Evolutionary conservation across 2,329 filamentous ascomycete genomes (phyloP).

Genomic region (Cladosporium sp.): DNA sequence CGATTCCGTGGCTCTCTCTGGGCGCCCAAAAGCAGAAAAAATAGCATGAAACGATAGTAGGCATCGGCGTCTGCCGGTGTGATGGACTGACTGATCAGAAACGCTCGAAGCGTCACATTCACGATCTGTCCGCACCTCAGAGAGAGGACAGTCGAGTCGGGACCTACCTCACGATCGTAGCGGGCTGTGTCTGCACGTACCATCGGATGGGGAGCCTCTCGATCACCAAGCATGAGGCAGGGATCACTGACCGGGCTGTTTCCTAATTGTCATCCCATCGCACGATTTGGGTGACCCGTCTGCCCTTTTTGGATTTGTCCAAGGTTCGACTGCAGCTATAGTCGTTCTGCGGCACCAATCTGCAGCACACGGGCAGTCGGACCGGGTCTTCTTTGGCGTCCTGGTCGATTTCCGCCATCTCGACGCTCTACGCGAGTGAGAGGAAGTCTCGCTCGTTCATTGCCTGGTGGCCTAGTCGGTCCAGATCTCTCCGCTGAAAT

Average conservation of each 20-base stretch:
- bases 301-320: not conserved
- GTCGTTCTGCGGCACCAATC: not conserved
- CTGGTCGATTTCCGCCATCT: not conserved
- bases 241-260: conserved; percentile 3
- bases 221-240: conserved; percentile 1
- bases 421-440: conserved; percentile 7
- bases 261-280: conserved; percentile 7
- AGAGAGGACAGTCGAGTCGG: not conserved
- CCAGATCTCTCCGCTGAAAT: conserved; percentile 6
- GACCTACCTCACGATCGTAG: too few species aligned
- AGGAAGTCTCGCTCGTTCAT: too few species aligned
- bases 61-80: not conserved
- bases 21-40: not conserved
- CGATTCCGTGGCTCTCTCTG: not conserved
- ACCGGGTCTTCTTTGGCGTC: not conserved
- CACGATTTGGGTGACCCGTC: not conserved
- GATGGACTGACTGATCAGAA: not conserved
- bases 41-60: conserved; percentile 1
- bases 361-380: conserved; percentile 2
- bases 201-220: not conserved
- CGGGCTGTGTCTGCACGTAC: conserved; percentile 1
- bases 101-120: conserved; percentile 1
- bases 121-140: not conserved
- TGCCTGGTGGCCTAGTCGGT: conserved; percentile 6
- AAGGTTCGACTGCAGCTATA: conserved; percentile 9